Evolutionary conservation across 441 rosid species (phyloP), one percentile per base, ranked within the genome.

Genomic region (Erodium texanum): DNA sequence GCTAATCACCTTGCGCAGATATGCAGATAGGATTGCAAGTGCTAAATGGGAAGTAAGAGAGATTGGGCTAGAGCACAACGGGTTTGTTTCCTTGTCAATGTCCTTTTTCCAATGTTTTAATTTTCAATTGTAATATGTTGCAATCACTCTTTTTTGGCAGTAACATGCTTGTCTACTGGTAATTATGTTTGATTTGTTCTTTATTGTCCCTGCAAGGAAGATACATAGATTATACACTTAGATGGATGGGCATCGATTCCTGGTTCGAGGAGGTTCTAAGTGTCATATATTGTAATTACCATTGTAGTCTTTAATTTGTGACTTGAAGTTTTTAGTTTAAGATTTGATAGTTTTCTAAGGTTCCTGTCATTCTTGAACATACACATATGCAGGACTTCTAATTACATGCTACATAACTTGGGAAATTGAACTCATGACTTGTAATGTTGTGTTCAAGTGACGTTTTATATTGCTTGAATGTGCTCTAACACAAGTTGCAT

Each of bases 11-110:
- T 58, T 78, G 75, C 75, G 72, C 84, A 94, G 98, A 79, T 94
- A 89, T 78, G 92, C 85, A 18, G 99, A 94, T 79, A 87, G 94
- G 68, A 84, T 94, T 78, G 87, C 97, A 70, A 86, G 83, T 76
- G 88, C 96, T 34, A 94, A 88, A 80, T 94, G 99, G 99, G 99
- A 94, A 81, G 79, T 92, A 68, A 94, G 85, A 82, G 99, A 94
- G 83, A 86, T 94, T 34, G 99, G 99, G 58, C 78, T 94, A 63
- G 99, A 94, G 81, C 98, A 94, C 72, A 94, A 94, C 74, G 97
- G 99, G 99, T 94, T 75, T 67, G 98, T 84, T 75, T 67, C 76
- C 72, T 82, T 62, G 61, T 56, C 62, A 15, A 20, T 67, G 23
- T 71, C n/a, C 71, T 24, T 14, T 14, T 67, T 24, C 59, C 18